Base-by-base conservation (phyloP, 2,329 filamentous ascomycete species). In the Fusarium oligoseptatum region DNA sequence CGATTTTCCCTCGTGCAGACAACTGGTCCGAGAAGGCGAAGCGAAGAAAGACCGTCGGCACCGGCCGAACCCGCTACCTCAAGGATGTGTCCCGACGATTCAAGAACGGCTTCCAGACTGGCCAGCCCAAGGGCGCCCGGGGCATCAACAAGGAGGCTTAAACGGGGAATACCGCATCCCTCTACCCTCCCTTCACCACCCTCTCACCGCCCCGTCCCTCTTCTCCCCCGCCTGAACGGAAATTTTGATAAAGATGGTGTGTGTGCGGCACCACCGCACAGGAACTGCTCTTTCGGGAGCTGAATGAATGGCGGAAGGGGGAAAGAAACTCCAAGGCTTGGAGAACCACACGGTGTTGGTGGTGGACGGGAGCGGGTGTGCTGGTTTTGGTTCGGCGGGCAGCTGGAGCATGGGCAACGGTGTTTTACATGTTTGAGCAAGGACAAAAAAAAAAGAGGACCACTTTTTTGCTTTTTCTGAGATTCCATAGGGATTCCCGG, bases 21-120 rank as follows among this genome's bases (percentile, higher is more conserved):
- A 98, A 99, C 94, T 99, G 97, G 97, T 92, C 94, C 87, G 96
- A 98, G 92, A 99, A 99, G 94, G 96, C 95, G 83, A 98, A 98
- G 95, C 92, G 97, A 88, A 97, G 97, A 93, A 98, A 98, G 95
- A 98, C 96, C 84, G 96, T 94, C 85, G 97, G 97, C 83, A 96
- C 95, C 84, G 97, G 97, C 87, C 94, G 97, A 87, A 97, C 95
- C 93, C 92, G 95, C 85, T 94, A 95, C 89, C 91, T 99, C 86
- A 97, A 97, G 91, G 91, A 90, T 83, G 92, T 99, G 85, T 90
- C 95, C 85, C 93, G 97, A 87, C 92, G 92, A 88, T 98, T 98
- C 92, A 95, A 93, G 91, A 99, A 99, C 89, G 95, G 95, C 82
- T 99, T 99, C 94, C 96, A 94, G 90, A 91, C 88, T 80, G 97